A percentile compares a stretch with the other conserved stretches of the same genome.
These are phyloP conservation scores for Aphanocladium album DNA, from an alignment of 2,329 filamentous ascomycete genomes.

Conservation along the genomic window DNA sequence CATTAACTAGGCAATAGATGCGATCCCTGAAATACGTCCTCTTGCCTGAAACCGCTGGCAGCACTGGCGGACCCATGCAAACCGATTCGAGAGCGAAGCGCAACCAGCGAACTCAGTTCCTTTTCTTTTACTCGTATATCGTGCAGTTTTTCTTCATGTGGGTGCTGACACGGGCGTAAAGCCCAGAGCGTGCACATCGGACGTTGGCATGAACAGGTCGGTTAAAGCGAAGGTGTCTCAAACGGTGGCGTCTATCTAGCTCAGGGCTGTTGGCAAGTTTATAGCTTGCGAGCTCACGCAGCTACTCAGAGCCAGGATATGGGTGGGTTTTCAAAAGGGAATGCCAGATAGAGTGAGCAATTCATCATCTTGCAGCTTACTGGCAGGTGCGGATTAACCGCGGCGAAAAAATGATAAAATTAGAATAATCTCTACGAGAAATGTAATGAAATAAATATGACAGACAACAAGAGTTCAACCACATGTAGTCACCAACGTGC, in stretches of 20 bases:
- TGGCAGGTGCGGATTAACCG: neutral
- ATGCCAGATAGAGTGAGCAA: neutral
- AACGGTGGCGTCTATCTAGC: too few species aligned
- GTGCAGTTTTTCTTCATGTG: constrained; percentile 96
- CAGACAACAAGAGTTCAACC: neutral
- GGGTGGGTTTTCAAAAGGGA: neutral
- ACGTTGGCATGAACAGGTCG: too few species aligned
- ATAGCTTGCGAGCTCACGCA: neutral
- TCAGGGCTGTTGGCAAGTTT: too few species aligned
- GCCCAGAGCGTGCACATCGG: too few species aligned
- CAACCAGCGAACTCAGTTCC: constrained; percentile 82
- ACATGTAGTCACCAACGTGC: too few species aligned
- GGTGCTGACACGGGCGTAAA: constrained; percentile 48
- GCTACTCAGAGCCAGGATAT: neutral
- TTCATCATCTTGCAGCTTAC: neutral
- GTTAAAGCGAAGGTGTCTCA: too few species aligned
- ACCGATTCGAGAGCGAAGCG: constrained; percentile 78
- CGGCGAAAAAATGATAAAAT: neutral
- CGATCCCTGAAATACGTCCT: constrained; percentile 94
- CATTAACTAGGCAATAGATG: constrained; percentile 50
- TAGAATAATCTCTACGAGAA: constrained; percentile 8
- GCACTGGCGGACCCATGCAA: constrained; percentile 59
- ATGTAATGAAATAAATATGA: constrained; percentile 10
- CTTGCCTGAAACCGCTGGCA: constrained; percentile 71
- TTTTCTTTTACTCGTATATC: constrained; percentile 91